phyloP scores from a whole-genome alignment of 2,329 filamentous ascomycete species.

The Alternaria panax region DNA sequence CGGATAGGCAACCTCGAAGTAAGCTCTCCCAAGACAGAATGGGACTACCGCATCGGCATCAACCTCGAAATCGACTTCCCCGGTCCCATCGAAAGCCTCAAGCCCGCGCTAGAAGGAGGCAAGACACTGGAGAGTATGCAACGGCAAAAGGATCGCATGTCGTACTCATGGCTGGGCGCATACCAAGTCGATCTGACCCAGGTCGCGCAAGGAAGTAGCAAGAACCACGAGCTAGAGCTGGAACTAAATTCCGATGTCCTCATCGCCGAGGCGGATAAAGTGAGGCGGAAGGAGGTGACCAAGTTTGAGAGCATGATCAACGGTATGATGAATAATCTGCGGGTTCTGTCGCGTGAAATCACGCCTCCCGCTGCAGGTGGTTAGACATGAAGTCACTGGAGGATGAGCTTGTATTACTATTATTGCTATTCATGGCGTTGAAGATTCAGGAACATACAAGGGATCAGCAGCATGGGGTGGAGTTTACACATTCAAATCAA shows the following conservation, averaged over 20 bases:
- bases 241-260: slow-evolving; percentile 72
- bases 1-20: slow-evolving; percentile 90
- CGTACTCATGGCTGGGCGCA: slow-evolving; percentile 79
- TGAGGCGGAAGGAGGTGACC: slow-evolving; percentile 58
- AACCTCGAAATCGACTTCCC: slow-evolving; percentile 89
- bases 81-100: slow-evolving; percentile 66
- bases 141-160: slow-evolving; percentile 87
- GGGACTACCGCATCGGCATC: slow-evolving; percentile 93
- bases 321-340: slow-evolving; percentile 74
- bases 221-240: slow-evolving; percentile 83
- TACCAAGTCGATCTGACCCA: slow-evolving; percentile 95
- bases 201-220: slow-evolving; percentile 68
- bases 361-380: slow-evolving; percentile 23
- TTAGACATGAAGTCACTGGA: not conserved
- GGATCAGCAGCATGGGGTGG: slow-evolving; percentile 27
- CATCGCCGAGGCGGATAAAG: slow-evolving; percentile 69
- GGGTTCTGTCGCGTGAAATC: slow-evolving; percentile 47
- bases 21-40: slow-evolving; percentile 75
- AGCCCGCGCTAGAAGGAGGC: slow-evolving; percentile 53
- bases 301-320: slow-evolving; percentile 70
- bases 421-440: slow-evolving; percentile 1
- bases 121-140: slow-evolving; percentile 56
- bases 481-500: slow-evolving; percentile 36
- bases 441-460: not conserved
- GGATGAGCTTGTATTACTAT: slow-evolving; percentile 19